These are phyloP conservation scores for Rubia tinctorum DNA, from an alignment of 305 asterid genomes.

Conservation along the genomic window DNA sequence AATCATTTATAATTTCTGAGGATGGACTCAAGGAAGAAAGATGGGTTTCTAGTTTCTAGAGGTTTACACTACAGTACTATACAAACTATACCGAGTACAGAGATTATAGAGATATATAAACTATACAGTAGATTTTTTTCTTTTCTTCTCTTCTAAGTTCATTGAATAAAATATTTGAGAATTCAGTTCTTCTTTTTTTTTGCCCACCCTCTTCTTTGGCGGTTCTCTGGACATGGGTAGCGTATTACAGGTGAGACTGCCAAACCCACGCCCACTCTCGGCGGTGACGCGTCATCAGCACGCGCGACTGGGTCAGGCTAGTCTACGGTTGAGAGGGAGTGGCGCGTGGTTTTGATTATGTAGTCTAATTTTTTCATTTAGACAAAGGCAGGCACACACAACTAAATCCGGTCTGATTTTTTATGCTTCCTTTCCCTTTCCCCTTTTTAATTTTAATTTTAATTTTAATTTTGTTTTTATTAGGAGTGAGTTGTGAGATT, in stretches of 20 bases:
- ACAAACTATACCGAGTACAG: background rate
- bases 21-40: background rate
- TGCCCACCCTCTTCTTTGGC: too few species aligned
- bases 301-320: background rate
- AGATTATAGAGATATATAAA: background rate
- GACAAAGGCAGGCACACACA: conserved; percentile 9
- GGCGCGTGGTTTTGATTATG: conserved; percentile 9
- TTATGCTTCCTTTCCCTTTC: conserved; percentile 3
- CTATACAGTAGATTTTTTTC: background rate
- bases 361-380: background rate
- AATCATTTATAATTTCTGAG: conserved; percentile 2
- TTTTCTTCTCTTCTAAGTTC: conserved; percentile 4
- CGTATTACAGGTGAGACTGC: conserved; percentile 22
- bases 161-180: background rate
- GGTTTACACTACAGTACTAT: background rate
- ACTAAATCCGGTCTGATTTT: conserved; percentile 18
- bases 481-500: too few species aligned
- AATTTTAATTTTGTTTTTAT: background rate
- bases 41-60: background rate
- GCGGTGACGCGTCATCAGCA: conserved; percentile 15
- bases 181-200: too few species aligned
- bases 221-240: conserved; percentile 24
- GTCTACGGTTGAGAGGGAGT: background rate
- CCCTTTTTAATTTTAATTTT: too few species aligned
- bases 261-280: conserved; percentile 10